Evolutionary conservation across 1,139 yeast genomes (phyloP).

Genomic region (Sugiyamaella pinicola): DNA sequence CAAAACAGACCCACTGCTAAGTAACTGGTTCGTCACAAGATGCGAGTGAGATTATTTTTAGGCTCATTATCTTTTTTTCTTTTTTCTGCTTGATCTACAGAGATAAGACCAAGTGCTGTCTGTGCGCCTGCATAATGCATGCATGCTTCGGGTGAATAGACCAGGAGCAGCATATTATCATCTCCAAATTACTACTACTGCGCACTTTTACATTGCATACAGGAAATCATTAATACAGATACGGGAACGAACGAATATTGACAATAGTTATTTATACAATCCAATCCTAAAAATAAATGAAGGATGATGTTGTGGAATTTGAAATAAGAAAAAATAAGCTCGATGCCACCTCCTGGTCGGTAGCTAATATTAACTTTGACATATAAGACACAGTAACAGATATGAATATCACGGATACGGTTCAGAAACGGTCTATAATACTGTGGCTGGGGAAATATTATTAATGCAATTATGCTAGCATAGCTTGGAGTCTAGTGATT

Average conservation of each 20-base stretch:
- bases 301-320: neutral
- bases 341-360: neutral
- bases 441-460: neutral
- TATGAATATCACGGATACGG: neutral
- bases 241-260: too few relatives aligned
- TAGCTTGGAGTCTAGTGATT: neutral
- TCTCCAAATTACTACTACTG: too few relatives aligned
- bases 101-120: conserved; percentile 5
- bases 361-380: neutral
- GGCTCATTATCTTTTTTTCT: conserved; percentile 13
- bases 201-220: too few relatives aligned
- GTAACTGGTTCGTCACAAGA: conserved; percentile 15
- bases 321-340: neutral
- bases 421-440: neutral
- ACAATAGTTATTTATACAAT: too few relatives aligned
- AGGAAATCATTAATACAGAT: too few relatives aligned
- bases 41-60: conserved; percentile 7
- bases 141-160: too few relatives aligned
- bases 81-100: neutral
- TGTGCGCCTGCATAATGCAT: conserved; percentile 1
- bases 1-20: neutral
- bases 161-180: too few relatives aligned
- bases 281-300: too few relatives aligned
- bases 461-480: neutral
- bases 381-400: neutral